Evolutionary conservation across 768 basidiomycete genomes (phyloP).

Genomic region (Pleurotus djamor): DNA sequence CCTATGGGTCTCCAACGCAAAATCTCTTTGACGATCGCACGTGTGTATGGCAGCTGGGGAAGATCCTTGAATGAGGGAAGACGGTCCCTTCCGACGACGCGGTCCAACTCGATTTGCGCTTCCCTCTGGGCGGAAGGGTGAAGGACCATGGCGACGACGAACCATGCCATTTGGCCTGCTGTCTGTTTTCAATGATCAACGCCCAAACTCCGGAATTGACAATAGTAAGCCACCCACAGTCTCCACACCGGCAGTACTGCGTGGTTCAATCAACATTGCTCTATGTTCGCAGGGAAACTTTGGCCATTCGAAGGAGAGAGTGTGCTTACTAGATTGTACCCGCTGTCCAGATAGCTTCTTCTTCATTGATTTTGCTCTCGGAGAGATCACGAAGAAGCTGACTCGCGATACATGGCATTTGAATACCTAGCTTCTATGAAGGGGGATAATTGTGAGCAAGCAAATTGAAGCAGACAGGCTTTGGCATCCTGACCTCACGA

Average conservation of each 20-base stretch:
- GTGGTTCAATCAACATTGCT: neutral
- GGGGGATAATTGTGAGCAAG: too few species aligned
- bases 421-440: too few species aligned
- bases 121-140: neutral
- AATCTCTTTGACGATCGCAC: constrained; percentile 6
- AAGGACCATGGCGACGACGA: constrained; percentile 1
- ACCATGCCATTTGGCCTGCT: neutral
- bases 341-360: constrained; percentile 6
- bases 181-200: neutral
- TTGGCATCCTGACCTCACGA: neutral
- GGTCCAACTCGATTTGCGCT: constrained; percentile 8
- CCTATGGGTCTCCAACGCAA: constrained; percentile 3
- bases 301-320: neutral
- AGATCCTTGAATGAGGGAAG: neutral
- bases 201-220: too few species aligned
- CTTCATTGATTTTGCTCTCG: too few species aligned
- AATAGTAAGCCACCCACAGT: constrained; percentile 12
- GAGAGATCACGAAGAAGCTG: too few species aligned
- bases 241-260: constrained; percentile 12
- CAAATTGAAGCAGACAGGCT: too few species aligned
- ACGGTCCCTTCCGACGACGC: constrained; percentile 7
- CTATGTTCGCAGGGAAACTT: neutral
- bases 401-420: too few species aligned
- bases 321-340: constrained; percentile 12
- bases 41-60: neutral